Conservation (phyloP, 805 yeast genomes). For the Phaffomyces thermotolerans region DNA sequence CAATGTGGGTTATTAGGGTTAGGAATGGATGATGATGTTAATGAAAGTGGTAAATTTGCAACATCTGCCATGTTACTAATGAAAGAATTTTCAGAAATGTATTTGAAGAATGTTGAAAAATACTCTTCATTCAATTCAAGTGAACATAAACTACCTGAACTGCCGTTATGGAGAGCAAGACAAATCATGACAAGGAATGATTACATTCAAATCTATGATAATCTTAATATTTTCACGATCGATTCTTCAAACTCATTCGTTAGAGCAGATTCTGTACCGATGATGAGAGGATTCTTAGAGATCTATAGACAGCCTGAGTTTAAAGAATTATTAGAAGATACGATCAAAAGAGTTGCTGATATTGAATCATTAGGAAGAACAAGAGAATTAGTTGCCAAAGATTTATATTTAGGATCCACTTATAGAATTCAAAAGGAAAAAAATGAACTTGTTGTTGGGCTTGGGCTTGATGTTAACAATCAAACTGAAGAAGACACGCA, state of each 20-base stretch:
- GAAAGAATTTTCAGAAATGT: conserved; percentile 62
- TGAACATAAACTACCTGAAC: conserved; percentile 48
- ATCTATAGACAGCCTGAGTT: conserved; percentile 67
- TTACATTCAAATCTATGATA: conserved; percentile 67
- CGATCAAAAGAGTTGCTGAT: conserved; percentile 60
- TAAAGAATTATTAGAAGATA: conserved; percentile 55
- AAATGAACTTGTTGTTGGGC: conserved; percentile 11
- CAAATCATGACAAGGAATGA: conserved; percentile 84
- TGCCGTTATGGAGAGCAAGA: conserved; percentile 78
- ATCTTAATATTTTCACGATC: conserved; percentile 70
- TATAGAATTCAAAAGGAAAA: conserved; percentile 28
- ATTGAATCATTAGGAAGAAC: conserved; percentile 77
- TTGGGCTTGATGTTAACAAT: conserved; percentile 9
- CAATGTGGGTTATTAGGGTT: conserved; percentile 74
- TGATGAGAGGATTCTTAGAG: conserved; percentile 86
- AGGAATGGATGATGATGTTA: conserved; percentile 84
- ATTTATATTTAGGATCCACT: conserved; percentile 46
- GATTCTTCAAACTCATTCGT: conserved; percentile 61
- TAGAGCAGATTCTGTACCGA: conserved; percentile 75
- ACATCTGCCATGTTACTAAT: conserved; percentile 67
- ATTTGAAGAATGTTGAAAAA: conserved; percentile 32
- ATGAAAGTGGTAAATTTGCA: conserved; percentile 75
- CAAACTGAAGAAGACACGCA: conserved; percentile 19
- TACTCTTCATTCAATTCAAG: conserved; percentile 1
- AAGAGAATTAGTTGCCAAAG: conserved; percentile 66